Conservation (phyloP, 345 rosid species). For the Limnanthes douglasii region DNA sequence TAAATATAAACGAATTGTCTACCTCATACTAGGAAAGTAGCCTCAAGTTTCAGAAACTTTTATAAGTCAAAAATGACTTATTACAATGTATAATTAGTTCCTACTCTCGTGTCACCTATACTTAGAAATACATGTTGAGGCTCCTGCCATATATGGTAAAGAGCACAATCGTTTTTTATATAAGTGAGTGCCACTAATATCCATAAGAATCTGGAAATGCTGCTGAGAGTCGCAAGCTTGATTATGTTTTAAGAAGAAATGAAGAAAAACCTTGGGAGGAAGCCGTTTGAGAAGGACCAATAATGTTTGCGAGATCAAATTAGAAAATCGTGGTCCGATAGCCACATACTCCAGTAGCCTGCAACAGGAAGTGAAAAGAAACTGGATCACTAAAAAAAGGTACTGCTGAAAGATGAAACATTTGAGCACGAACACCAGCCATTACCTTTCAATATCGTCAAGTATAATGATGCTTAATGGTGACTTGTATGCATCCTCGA, state of each 20-base stretch:
- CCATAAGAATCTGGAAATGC: not conserved
- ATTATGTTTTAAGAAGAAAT: too few species aligned
- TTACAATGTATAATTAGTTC: too few species aligned
- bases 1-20: not conserved
- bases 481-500: constrained; percentile 97
- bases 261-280: constrained; percentile 78
- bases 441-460: constrained; percentile 91
- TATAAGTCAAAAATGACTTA: too few species aligned
- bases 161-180: too few species aligned
- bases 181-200: too few species aligned
- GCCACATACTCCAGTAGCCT: constrained; percentile 89
- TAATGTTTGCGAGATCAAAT: constrained; percentile 76
- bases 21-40: too few species aligned
- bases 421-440: not conserved
- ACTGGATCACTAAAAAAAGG: not conserved
- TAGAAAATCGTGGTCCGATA: constrained; percentile 96
- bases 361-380: constrained; percentile 14
- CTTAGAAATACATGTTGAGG: not conserved
- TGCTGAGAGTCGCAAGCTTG: too few species aligned
- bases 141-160: too few species aligned
- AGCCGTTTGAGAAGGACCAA: constrained; percentile 84
- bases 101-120: too few species aligned
- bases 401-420: not conserved
- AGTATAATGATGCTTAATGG: constrained; percentile 93
- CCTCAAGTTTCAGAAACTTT: too few species aligned